Evolutionary conservation across 164 flowering plant species (phyloP), one percentile per base, ranked within the genome.

Genomic region (Dillenia suffruticosa): DNA sequence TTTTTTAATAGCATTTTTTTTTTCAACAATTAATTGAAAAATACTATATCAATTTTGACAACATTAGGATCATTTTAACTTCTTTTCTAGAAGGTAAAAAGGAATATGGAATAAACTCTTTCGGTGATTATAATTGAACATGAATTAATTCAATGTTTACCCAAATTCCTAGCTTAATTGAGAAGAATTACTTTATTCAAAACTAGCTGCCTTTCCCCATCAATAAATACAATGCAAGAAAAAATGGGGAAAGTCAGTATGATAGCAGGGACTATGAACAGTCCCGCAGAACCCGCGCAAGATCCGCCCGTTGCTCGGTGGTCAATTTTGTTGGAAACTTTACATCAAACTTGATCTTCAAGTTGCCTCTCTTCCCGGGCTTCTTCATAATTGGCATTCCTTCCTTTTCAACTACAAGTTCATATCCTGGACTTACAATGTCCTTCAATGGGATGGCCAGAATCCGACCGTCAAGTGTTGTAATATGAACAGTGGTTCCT

Each of bases 361-460:
- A 53, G 60, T 78, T 79, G 5, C 90, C 90, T 47, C 52, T 81
- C 64, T 69, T 74, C 19, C 81, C 56, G 3, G 80, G 78, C 24
- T 84, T 86, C 54, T 71, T 78, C 1, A 59, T 73, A 8, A 77
- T 59, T 2, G 91, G 91, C 91, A 86, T 84, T 26, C 91, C 88
- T 63, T 84, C 88, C 49, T 63, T 66, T 4, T 81, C 73, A 15
- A 86, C 67, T 22, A 81, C 76, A 54, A 75, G 66, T 70, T 88
- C 92, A 43, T 78, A 72, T 8, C 77, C 79, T 5, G 92, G 95
- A 67, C 66, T 77, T 26, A 88, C 72, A 26, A 88, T 65, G 16
- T 78, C 76, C 40, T 65, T 74, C 50, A 88, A 63, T 13, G 81
- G 82, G 47, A 89, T 73, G 45, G 70, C 52, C 12, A 89, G 54